Percentiles rank a stretch among this genome's conserved stretches.
Conservation (phyloP, 208 protist species). For the Leptomonas seymouri region DNA sequence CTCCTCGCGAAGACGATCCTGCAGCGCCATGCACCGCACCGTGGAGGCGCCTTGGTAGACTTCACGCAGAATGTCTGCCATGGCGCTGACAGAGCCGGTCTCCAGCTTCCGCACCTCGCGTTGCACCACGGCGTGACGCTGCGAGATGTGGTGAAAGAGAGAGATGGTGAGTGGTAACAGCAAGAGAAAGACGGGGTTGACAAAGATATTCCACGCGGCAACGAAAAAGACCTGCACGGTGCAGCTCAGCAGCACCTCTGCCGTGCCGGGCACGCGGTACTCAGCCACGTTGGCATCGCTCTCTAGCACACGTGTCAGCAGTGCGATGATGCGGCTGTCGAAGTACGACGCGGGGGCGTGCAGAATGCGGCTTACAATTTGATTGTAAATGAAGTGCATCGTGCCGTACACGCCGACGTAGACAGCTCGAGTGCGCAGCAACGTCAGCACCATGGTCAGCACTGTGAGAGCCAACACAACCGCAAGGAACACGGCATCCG, state of each 20-base stretch:
- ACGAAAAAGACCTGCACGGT: constrained; percentile 49
- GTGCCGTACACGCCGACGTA: constrained; percentile 40
- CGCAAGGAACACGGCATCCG: constrained; percentile 27
- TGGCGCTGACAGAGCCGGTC: constrained; percentile 43
- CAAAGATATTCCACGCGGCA: constrained; percentile 43
- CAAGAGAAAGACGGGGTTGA: constrained; percentile 64
- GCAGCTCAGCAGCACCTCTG: constrained; percentile 47
- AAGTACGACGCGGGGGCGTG: constrained; percentile 56
- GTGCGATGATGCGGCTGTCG: constrained; percentile 44
- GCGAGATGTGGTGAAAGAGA: constrained; percentile 45
- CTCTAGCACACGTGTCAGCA: constrained; percentile 45
- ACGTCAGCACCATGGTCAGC: constrained; percentile 41
- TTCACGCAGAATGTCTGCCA: constrained; percentile 58
- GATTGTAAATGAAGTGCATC: constrained; percentile 47
- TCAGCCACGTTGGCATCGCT: constrained; percentile 55
- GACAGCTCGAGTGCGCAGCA: constrained; percentile 39
- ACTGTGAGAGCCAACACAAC: constrained; percentile 25
- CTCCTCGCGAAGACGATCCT: constrained; percentile 67
- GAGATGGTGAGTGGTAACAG: constrained; percentile 52
- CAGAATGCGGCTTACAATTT: constrained; percentile 50
- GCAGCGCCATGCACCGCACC: constrained; percentile 60
- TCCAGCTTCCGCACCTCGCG: constrained; percentile 64
- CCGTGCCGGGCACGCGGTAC: constrained; percentile 40
- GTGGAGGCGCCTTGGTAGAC: constrained; percentile 53
- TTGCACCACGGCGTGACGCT: constrained; percentile 51